A percentile compares a stretch with the other conserved stretches of the same genome.
phyloP scores from a whole-genome alignment of 495 filamentous ascomycete species.

The Glutinoglossum americanum region DNA sequence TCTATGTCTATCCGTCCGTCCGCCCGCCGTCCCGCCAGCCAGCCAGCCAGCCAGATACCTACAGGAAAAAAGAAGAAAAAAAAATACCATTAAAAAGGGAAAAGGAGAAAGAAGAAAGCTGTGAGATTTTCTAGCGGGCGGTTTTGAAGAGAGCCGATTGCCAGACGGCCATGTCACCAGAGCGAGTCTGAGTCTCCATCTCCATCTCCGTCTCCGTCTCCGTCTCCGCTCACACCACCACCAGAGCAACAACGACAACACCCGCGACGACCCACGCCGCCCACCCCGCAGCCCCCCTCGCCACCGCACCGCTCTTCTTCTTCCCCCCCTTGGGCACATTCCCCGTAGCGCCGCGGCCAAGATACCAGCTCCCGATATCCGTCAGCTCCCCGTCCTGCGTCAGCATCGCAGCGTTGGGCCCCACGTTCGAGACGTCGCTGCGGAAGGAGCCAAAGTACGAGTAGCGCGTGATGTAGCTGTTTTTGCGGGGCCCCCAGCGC shows the following conservation, averaged over 20 bases:
- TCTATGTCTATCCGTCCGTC: too few species aligned
- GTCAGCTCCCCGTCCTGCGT: slow-evolving; percentile 4
- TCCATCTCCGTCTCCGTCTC: too few species aligned
- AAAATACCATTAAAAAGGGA: too few species aligned
- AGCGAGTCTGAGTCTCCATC: too few species aligned
- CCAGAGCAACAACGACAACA: neutral
- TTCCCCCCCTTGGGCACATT: neutral
- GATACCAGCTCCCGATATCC: slow-evolving; percentile 3
- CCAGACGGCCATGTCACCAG: too few species aligned
- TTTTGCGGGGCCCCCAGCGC: neutral
- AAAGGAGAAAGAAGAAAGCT: too few species aligned
- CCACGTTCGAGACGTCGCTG: slow-evolving; percentile 42
- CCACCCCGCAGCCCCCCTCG: neutral
- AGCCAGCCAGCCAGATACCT: too few species aligned
- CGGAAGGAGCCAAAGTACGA: slow-evolving; percentile 68
- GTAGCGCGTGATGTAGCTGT: slow-evolving; percentile 35
- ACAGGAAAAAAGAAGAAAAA: too few species aligned
- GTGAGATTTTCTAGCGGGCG: too few species aligned
- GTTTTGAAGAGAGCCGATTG: too few species aligned
- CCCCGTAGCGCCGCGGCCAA: neutral
- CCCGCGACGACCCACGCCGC: too few species aligned
- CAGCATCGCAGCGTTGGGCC: slow-evolving; percentile 4
- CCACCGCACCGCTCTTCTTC: neutral
- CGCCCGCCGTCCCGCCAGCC: too few species aligned
- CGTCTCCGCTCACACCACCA: neutral